A percentile compares a stretch with the other conserved stretches of the same genome.
Evolutionary conservation across 371 early-diverging fungal species (phyloP).

Genomic region (Mucor piriformis): DNA sequence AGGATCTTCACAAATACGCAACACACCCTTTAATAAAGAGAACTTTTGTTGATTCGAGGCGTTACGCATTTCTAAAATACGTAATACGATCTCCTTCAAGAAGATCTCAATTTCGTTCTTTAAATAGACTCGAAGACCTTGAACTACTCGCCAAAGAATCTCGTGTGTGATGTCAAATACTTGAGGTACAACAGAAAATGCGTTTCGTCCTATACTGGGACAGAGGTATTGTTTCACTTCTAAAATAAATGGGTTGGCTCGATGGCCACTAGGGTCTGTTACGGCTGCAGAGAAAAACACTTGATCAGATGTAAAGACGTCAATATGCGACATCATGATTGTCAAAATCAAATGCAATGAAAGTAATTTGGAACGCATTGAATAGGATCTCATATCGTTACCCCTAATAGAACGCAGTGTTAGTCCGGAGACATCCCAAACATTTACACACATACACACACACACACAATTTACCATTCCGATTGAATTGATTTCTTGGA

Average conservation of each 20-base stretch:
- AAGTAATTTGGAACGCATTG: constrained; percentile 67
- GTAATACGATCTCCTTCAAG: constrained; percentile 73
- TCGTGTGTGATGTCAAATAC: constrained; percentile 85
- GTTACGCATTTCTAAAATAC: constrained; percentile 69
- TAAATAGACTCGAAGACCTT: constrained; percentile 69
- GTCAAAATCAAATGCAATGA: constrained; percentile 65
- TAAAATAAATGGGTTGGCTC: constrained; percentile 66
- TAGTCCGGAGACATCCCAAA: background rate
- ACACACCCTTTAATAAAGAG: constrained; percentile 48
- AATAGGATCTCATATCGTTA: constrained; percentile 56
- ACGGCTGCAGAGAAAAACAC: constrained; percentile 39
- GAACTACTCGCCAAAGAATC: constrained; percentile 78
- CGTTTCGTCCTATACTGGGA: constrained; percentile 79
- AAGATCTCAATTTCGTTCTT: constrained; percentile 80
- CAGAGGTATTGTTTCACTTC: constrained; percentile 86
- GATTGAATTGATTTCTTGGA: constrained; percentile 71
- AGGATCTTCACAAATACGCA: constrained; percentile 73
- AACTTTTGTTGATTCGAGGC: constrained; percentile 57
- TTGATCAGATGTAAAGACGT: constrained; percentile 55
- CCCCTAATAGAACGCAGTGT: constrained; percentile 40
- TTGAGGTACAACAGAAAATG: constrained; percentile 74
- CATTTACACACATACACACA: background rate
- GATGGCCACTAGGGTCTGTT: constrained; percentile 24
- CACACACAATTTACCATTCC: constrained; percentile 43
- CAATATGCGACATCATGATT: constrained; percentile 59